Evolutionary conservation across 768 basidiomycete genomes (phyloP).

Genomic region (Mycena amicta): DNA sequence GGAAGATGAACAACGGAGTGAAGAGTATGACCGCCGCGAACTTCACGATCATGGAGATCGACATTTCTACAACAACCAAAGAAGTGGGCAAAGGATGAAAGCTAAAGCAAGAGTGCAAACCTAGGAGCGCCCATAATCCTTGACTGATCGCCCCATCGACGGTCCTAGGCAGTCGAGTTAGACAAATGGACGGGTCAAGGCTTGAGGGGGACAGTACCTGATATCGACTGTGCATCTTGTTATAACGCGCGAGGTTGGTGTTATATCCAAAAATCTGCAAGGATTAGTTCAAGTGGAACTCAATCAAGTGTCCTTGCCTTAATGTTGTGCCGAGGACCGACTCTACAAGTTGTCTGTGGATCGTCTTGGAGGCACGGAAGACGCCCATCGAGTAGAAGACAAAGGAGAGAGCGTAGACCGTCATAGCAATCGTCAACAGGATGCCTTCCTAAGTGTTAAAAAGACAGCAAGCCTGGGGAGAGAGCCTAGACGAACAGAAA

Average conservation of each 20-base stretch:
- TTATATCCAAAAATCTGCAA: slow-evolving; percentile 31
- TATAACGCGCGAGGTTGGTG: slow-evolving; percentile 41
- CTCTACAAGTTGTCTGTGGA: slow-evolving; percentile 43
- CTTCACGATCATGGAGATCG: slow-evolving; percentile 29
- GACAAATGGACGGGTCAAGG: too few relatives aligned
- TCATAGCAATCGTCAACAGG: slow-evolving; percentile 29
- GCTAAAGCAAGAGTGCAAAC: slow-evolving; percentile 37
- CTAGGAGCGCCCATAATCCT: slow-evolving; percentile 26
- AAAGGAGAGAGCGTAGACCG: slow-evolving; percentile 31
- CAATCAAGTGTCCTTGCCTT: slow-evolving; percentile 28
- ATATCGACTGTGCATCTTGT: slow-evolving; percentile 54
- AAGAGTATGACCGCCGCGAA: slow-evolving; percentile 33
- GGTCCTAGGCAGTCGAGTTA: too few relatives aligned
- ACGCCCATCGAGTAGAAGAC: slow-evolving; percentile 38
- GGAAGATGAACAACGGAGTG: slow-evolving; percentile 33
- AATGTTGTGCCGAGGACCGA: slow-evolving; percentile 49
- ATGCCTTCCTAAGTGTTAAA: slow-evolving; percentile 15
- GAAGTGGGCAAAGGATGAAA: slow-evolving; percentile 22
- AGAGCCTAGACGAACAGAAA: background rate
- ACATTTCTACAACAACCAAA: too few relatives aligned
- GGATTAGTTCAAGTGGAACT: background rate
- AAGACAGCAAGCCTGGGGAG: background rate
- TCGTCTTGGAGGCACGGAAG: slow-evolving; percentile 41
- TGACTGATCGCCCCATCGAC: slow-evolving; percentile 35
- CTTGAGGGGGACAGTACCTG: too few relatives aligned